phyloP scores from a whole-genome alignment of 129 eudicot genomes.

The Scalesia atractyloides region DNA sequence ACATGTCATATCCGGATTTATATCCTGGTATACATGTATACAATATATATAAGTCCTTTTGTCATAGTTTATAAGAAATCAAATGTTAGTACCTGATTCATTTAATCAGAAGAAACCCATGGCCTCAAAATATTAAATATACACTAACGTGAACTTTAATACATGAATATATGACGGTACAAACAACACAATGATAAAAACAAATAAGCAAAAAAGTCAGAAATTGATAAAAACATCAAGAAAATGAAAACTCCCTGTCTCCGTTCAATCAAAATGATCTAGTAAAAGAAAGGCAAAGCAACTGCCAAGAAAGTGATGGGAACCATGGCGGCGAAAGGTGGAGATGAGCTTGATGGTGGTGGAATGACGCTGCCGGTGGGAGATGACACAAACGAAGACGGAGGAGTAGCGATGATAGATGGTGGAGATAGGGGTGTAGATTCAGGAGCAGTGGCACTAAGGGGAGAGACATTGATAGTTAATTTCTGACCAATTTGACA shows the following conservation, averaged over 20 bases:
- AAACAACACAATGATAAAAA: neutral
- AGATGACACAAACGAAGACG: slow-evolving; percentile 16
- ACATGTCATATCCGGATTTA: no score
- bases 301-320: slow-evolving; percentile 42
- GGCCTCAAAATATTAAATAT: neutral
- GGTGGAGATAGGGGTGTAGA: slow-evolving; percentile 25
- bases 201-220: neutral
- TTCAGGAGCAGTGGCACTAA: slow-evolving; percentile 23
- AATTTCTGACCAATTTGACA: slow-evolving; percentile 61
- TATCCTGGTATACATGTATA: no score
- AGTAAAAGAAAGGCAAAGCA: slow-evolving; percentile 39
- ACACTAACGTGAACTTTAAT: neutral
- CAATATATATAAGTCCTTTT: no score
- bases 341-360: slow-evolving; percentile 19
- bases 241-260: neutral
- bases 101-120: neutral
- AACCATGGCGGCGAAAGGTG: slow-evolving; percentile 14
- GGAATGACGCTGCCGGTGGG: slow-evolving; percentile 29
- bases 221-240: neutral
- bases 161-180: neutral
- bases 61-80: no score
- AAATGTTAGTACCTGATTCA: no score
- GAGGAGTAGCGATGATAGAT: slow-evolving; percentile 23
- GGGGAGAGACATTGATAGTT: slow-evolving; percentile 50
- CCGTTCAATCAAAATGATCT: slow-evolving; percentile 3